Conservation (phyloP, 805 yeast genomes). For the Pichia manshurica region DNA sequence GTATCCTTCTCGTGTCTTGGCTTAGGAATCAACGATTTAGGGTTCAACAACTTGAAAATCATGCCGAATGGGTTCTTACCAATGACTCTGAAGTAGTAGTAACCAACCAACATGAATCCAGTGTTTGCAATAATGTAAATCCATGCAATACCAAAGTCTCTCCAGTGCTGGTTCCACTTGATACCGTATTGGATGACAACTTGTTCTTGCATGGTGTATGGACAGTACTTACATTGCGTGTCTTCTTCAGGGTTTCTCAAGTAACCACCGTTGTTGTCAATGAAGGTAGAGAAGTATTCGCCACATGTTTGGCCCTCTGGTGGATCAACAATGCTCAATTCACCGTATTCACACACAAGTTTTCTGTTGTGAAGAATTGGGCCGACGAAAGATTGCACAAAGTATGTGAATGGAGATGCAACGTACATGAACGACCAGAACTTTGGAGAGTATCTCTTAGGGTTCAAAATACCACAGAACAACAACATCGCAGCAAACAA, state of each 20-base stretch:
- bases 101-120: conserved; percentile 15
- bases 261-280: conserved; percentile 47
- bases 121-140: conserved; percentile 50
- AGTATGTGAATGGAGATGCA: conserved; percentile 66
- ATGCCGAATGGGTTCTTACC: conserved; percentile 6
- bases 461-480: conserved; percentile 69
- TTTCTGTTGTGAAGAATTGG: conserved; percentile 43
- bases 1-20: conserved; percentile 38
- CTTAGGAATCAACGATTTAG: conserved; percentile 21
- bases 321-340: conserved; percentile 46
- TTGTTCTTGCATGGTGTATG: conserved; percentile 39
- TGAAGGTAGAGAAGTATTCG: conserved; percentile 39
- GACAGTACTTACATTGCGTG: conserved; percentile 45
- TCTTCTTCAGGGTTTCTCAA: conserved; percentile 49
- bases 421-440: conserved; percentile 60
- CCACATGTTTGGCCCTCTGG: conserved; percentile 64
- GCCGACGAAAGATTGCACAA: conserved; percentile 49
- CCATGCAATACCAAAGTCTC: conserved; percentile 60
- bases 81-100: conserved; percentile 19
- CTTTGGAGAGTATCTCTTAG: conserved; percentile 52
- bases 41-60: conserved; percentile 16
- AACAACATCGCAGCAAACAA: conserved; percentile 52
- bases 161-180: conserved; percentile 49
- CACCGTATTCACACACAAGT: conserved; percentile 45
- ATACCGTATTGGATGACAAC: conserved; percentile 40